Conservation (phyloP, 2,329 filamentous ascomycete species). For the Metarhizium brunneum region DNA sequence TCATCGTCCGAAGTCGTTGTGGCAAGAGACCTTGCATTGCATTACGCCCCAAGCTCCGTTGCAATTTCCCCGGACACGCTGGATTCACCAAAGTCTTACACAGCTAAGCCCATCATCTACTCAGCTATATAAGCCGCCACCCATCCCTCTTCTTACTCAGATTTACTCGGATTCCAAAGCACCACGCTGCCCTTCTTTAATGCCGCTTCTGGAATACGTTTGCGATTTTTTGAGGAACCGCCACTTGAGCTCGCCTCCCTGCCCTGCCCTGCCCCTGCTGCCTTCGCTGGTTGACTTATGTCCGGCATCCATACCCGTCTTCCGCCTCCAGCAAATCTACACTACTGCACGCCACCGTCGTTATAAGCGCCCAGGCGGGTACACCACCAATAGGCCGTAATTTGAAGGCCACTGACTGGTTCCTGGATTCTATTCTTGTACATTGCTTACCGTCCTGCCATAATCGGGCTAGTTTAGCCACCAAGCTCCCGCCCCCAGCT, state of each 20-base stretch:
- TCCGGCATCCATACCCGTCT: background rate
- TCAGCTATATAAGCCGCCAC: background rate
- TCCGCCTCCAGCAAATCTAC: slow-evolving; percentile 3
- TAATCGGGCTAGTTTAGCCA: background rate
- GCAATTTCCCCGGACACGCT: background rate
- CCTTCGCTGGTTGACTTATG: background rate
- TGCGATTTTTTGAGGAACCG: too few species aligned
- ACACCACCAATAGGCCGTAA: slow-evolving; percentile 8
- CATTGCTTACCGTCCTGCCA: background rate
- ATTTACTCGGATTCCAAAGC: too few species aligned
- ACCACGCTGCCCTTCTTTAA: too few species aligned
- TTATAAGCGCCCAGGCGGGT: slow-evolving; percentile 16
- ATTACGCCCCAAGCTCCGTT: background rate
- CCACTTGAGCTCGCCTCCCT: background rate
- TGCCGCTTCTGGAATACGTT: too few species aligned
- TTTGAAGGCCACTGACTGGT: slow-evolving; percentile 1
- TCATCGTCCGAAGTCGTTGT: too few species aligned
- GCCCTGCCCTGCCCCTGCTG: background rate
- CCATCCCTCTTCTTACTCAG: background rate
- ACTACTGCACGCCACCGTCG: slow-evolving; percentile 12
- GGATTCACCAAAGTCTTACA: too few species aligned
- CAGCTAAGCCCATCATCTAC: background rate
- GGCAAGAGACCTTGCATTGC: too few species aligned
- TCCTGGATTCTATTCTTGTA: slow-evolving; percentile 11
- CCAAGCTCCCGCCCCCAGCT: background rate